Percentiles rank a stretch among this genome's conserved stretches.
These are phyloP conservation scores for Sindora glabra DNA, from an alignment of 306 rosid genomes.

Conservation along the genomic window DNA sequence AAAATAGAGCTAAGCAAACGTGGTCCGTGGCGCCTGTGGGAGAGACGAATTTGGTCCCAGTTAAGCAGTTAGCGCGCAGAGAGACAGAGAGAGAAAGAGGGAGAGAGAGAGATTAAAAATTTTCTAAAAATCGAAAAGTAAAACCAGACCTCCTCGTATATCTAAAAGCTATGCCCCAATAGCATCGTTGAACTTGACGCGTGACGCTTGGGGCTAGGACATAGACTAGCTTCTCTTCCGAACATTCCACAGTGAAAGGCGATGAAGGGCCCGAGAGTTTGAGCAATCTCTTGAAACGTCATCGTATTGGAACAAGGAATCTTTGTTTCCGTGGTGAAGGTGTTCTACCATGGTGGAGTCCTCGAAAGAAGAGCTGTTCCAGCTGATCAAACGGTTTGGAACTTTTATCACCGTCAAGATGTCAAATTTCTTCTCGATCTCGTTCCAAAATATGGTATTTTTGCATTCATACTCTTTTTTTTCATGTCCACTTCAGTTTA, in stretches of 20 bases:
- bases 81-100: no score
- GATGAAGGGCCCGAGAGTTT: constrained; percentile 6
- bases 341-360: constrained; percentile 50
- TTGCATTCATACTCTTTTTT: background rate
- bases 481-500: background rate
- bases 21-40: no score
- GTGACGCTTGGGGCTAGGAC: no score
- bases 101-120: no score
- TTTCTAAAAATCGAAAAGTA: no score
- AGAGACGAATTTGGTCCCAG: no score
- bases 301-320: background rate
- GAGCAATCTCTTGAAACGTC: constrained; percentile 3
- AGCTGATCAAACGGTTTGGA: constrained; percentile 68
- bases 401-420: constrained; percentile 63
- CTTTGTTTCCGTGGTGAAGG: background rate
- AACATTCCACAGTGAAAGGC: background rate
- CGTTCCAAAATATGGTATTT: constrained; percentile 48
- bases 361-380: constrained; percentile 63
- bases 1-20: no score
- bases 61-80: no score
- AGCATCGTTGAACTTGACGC: background rate
- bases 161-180: background rate
- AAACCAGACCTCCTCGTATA: background rate
- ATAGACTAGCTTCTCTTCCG: background rate
- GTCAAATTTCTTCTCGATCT: constrained; percentile 54